phyloP scores from a whole-genome alignment of 306 rosid species.

The Inga laurina region DNA sequence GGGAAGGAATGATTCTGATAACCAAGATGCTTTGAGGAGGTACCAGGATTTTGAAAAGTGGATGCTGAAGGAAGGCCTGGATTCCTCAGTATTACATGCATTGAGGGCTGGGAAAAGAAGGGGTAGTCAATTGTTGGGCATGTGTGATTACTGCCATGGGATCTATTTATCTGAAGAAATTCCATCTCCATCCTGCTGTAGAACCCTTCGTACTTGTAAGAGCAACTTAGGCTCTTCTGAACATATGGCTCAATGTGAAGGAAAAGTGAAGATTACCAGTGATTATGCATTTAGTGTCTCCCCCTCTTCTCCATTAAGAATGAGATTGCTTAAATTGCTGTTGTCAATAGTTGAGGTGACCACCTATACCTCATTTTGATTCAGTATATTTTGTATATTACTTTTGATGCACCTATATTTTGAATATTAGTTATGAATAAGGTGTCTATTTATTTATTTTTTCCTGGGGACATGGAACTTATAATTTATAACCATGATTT shows the following conservation, averaged over 20 bases:
- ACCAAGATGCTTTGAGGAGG: conserved; percentile 54
- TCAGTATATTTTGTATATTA: conserved; percentile 22
- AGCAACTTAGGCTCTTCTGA: conserved; percentile 43
- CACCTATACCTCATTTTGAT: conserved; percentile 24
- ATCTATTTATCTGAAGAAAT: conserved; percentile 43
- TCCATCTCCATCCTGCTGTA: conserved; percentile 53
- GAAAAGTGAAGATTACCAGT: conserved; percentile 29
- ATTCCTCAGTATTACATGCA: conserved; percentile 50
- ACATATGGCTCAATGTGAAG: conserved; percentile 41
- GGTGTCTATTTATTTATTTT: conserved; percentile 15
- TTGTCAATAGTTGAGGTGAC: conserved; percentile 69
- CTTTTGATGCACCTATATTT: not conserved
- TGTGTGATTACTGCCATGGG: conserved; percentile 54
- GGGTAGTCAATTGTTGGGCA: conserved; percentile 45
- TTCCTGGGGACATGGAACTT: conserved; percentile 5
- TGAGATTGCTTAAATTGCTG: conserved; percentile 62
- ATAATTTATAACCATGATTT: conserved; percentile 28
- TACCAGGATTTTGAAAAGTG: conserved; percentile 74
- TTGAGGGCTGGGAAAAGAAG: conserved; percentile 55
- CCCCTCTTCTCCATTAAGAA: conserved; percentile 52
- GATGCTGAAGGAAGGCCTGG: conserved; percentile 67
- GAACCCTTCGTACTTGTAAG: conserved; percentile 36
- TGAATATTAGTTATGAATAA: not conserved
- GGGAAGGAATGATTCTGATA: conserved; percentile 53
- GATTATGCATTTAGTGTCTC: conserved; percentile 29